A percentile compares a stretch with the other conserved stretches of the same genome.
Conservation (phyloP, 129 eudicot genomes). For the Apium graveolens region DNA sequence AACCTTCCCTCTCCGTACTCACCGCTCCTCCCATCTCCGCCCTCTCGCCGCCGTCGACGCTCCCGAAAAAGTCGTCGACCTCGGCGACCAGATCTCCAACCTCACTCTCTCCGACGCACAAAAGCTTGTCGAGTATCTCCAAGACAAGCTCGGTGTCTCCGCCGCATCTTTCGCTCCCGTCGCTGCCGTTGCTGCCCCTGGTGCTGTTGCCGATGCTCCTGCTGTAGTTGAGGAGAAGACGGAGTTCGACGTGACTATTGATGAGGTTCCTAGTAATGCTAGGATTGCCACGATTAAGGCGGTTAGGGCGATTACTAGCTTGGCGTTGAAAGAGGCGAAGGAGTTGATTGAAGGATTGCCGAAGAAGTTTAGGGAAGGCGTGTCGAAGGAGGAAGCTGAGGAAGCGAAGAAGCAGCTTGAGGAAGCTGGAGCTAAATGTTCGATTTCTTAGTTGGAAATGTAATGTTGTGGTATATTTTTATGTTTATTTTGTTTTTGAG, state of each 20-base stretch:
- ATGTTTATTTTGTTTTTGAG: not conserved
- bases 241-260: conserved; percentile 80
- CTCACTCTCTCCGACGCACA: conserved; percentile 74
- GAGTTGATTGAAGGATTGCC: conserved; percentile 94
- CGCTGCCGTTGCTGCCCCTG: conserved; percentile 48
- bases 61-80: conserved; percentile 53
- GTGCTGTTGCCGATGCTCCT: conserved; percentile 45
- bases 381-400: conserved; percentile 75
- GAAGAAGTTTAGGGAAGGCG: conserved; percentile 75
- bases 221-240: conserved; percentile 84
- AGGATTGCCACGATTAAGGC: conserved; percentile 88
- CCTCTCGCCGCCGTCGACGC: conserved; percentile 77
- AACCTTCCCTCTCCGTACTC: conserved; percentile 42
- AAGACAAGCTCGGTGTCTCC: conserved; percentile 76
- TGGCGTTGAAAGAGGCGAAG: conserved; percentile 84
- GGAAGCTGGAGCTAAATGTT: conserved; percentile 10
- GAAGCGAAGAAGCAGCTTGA: conserved; percentile 92
- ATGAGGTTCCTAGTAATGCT: conserved; percentile 79
- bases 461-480: not conserved
- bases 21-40: conserved; percentile 48
- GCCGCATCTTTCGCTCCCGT: conserved; percentile 74
- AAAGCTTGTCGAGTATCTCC: conserved; percentile 73
- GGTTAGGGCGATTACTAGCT: conserved; percentile 76
- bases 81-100: conserved; percentile 62
- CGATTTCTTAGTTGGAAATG: not conserved